Evolutionary conservation across 148 eudicot species (phyloP), one percentile per base, ranked within the genome.

Genomic region (Heliamphora exappendiculata): DNA sequence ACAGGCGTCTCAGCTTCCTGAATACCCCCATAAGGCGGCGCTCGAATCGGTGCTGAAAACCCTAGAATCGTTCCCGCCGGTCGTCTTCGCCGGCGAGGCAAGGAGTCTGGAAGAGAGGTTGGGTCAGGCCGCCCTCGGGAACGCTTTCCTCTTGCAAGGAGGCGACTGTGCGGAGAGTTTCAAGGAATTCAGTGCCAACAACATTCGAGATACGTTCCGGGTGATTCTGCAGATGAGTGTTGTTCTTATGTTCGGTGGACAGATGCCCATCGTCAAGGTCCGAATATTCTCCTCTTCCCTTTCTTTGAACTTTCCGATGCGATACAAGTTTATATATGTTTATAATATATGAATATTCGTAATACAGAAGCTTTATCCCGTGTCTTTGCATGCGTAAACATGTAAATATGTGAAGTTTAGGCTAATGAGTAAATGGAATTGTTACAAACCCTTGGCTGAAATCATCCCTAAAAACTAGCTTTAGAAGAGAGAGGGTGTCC

Each of bases 81-180:
- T 91, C 20, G 96, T 89, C 0, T 91, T 91, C 54, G 93, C 93
- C 7, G 91, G 93, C 1, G 93, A 91, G 76, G 91, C 90, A 0
- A 47, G 93, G 34, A 89, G 66, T 16, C 89, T 91, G 3, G 96
- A 91, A 39, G 91, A 91, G 53, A 71, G 80, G 70, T 78, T 91
- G 29, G 96, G 82, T 0, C 86, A 91, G 76, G 93, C 91, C 10
- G 93, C 96, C 0, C 75, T 88, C 49, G 96, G 93, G 14, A 83
- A 86, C 29, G 93, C 90, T 0, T 91, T 91, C 20, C 70, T 89
- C 19, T 45, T 91, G 37, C 93, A 89, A 78, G 96, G 93, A 22
- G 96, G 96, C 0, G 93, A 91, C 79, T 91, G 93, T 81, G 96
- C 91, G 22, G 96, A 91, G 87, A 91, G 91, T 69, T 91, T 91